phyloP scores from a whole-genome alignment of 306 rosid species.

The Castanospermum australe region DNA sequence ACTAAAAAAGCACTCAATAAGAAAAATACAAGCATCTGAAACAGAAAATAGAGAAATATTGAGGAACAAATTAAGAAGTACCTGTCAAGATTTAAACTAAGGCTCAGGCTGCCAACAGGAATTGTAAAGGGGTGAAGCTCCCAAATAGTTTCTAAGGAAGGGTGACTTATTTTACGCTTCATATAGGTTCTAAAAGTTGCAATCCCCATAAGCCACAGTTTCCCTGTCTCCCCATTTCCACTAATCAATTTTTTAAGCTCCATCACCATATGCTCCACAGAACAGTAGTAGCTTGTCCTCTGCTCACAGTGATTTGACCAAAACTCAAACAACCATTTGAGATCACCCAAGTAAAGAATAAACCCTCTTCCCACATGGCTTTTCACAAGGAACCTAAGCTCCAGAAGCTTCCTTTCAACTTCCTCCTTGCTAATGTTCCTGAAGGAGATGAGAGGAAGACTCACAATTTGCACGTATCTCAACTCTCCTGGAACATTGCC shows the following conservation, averaged over 20 bases:
- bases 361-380: conserved; percentile 56
- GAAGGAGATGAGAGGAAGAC: conserved; percentile 54
- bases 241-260: conserved; percentile 53
- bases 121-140: conserved; percentile 65
- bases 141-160: conserved; percentile 66
- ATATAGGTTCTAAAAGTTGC: conserved; percentile 56
- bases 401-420: conserved; percentile 53
- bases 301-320: conserved; percentile 50
- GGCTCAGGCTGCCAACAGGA: conserved; percentile 62
- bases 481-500: conserved; percentile 31
- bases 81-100: conserved; percentile 66
- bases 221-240: conserved; percentile 38
- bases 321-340: conserved; percentile 60
- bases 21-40: not conserved
- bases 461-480: conserved; percentile 44
- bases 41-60: not conserved
- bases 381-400: conserved; percentile 49
- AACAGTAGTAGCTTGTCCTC: conserved; percentile 23
- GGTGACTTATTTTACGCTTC: conserved; percentile 54
- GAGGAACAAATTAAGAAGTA: conserved; percentile 7
- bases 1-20: not conserved
- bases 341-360: conserved; percentile 65
- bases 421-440: conserved; percentile 50
- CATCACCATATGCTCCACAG: conserved; percentile 57
- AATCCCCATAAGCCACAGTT: conserved; percentile 58